These are phyloP conservation scores for Nidula microcarpa DNA, from an alignment of 768 basidiomycete genomes.

Conservation along the genomic window DNA sequence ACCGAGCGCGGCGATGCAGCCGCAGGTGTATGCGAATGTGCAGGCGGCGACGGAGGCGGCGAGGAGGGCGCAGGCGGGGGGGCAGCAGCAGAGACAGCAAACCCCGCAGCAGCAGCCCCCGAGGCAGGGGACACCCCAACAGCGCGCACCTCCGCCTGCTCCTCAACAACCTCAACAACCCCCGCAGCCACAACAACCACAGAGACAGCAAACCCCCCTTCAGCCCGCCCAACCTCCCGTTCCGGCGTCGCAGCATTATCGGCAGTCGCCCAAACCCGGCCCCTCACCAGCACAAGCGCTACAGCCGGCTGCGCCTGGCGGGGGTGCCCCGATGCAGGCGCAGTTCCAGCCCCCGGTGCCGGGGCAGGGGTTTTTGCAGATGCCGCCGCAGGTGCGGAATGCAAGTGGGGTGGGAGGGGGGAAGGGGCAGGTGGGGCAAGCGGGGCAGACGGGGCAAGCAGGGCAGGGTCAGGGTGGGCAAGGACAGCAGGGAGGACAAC, in stretches of 20 bases:
- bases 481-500: conserved; percentile 9
- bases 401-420: too few species aligned
- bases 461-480: not conserved
- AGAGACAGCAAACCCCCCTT: conserved; percentile 12
- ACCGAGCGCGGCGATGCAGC: conserved; percentile 24
- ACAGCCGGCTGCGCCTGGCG: too few species aligned
- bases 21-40: conserved; percentile 29
- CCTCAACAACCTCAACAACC: conserved; percentile 3
- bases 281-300: too few species aligned
- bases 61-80: conserved; percentile 4
- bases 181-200: conserved; percentile 12
- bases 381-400: too few species aligned
- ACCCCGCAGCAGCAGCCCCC: conserved; percentile 10
- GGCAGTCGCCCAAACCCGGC: not conserved
- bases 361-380: too few species aligned
- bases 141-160: not conserved
- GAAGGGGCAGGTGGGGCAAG: not conserved
- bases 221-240: conserved; percentile 10
- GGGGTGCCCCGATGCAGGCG: not conserved
- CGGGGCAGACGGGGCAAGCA: not conserved
- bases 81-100: conserved; percentile 8
- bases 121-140: conserved; percentile 7
- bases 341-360: not conserved
- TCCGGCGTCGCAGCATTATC: not conserved
- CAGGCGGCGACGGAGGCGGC: conserved; percentile 23